Evolutionary conservation across 1,284 basidiomycete genomes (phyloP), one percentile per base, ranked within the genome.

Genomic region (Ceratobasidium papillatum): DNA sequence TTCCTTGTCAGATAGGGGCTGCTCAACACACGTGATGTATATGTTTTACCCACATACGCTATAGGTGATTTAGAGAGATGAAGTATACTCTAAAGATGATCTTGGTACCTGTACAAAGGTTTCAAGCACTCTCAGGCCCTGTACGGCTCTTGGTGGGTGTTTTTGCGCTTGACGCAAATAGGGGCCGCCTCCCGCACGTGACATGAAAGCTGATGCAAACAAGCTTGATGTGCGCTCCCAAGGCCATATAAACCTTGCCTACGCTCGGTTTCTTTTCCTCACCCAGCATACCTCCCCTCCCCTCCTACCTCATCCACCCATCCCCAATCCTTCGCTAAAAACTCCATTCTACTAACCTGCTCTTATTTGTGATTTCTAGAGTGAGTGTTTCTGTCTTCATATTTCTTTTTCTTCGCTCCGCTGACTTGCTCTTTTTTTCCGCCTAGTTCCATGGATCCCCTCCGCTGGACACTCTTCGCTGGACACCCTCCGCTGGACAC

Each of bases 161-260:
- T 58, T 5, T 30, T 43, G n/a, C n/a, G 0, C 36, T 34, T 36
- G 38, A 25, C 5, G 36, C 58, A 61, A 61, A 61, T 61, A 61
- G 58, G 58, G 58, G 58, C 58, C 38, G 58, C 58, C 38, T 19
- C 36, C 25, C n/a, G 30, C 58, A 61, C 58, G 58, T 61, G 58
- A 61, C 25, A 5, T 14, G 14, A n/a, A 34, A 32, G 38, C 58
- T 43, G 36, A 4, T 11, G 58, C 58, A 56, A 56, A 56, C 52
- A 56, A 32, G 30, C 27, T 56, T 27, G 52, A 32, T 1, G 27
- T 32, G 30, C n/a, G 36, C 27, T 43, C 45, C 58, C n/a, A 5
- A 41, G 38, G 51, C 5, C 38, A 61, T 61, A 61, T 54, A 34
- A 58, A 61, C 19, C 17, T 38, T 8, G 38, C 27, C 58, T 43